Conservation (phyloP, 2,329 filamentous ascomycete species). For the Madurella fahalii region DNA sequence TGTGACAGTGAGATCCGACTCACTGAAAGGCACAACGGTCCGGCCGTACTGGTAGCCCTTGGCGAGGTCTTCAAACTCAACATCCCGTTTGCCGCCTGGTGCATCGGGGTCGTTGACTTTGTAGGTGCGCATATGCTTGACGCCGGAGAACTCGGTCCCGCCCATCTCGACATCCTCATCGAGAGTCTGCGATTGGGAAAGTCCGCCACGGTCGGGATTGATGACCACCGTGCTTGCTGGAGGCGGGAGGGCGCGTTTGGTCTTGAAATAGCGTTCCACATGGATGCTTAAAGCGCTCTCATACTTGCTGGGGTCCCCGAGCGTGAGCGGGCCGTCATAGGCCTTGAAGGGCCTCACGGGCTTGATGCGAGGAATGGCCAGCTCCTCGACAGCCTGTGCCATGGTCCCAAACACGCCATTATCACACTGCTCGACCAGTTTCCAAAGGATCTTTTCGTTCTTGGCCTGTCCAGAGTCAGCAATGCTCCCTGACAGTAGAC, state of each 20-base stretch:
- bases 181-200: slow-evolving; percentile 49
- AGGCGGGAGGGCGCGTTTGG: slow-evolving; percentile 68
- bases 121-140: slow-evolving; percentile 77
- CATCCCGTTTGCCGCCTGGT: slow-evolving; percentile 74
- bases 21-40: slow-evolving; percentile 83
- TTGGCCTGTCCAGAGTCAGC: slow-evolving; percentile 42
- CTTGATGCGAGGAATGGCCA: slow-evolving; percentile 75
- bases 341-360: slow-evolving; percentile 68
- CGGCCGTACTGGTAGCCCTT: slow-evolving; percentile 93
- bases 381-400: slow-evolving; percentile 75
- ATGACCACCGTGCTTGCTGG: slow-evolving; percentile 73
- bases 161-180: slow-evolving; percentile 46
- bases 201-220: slow-evolving; percentile 44
- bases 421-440: slow-evolving; percentile 61
- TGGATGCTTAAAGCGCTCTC: slow-evolving; percentile 74
- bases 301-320: slow-evolving; percentile 73
- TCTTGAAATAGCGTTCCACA: slow-evolving; percentile 87
- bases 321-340: slow-evolving; percentile 73
- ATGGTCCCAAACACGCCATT: slow-evolving; percentile 77
- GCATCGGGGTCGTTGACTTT: slow-evolving; percentile 70
- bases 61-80: slow-evolving; percentile 78
- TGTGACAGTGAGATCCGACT: slow-evolving; percentile 84
- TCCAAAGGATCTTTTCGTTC: slow-evolving; percentile 67
- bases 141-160: slow-evolving; percentile 54
- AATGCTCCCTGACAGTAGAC: neutral